Percentiles rank a stretch among this genome's conserved stretches.
Conservation (phyloP, 2,329 filamentous ascomycete genomes). For the Xylaria sp. region DNA sequence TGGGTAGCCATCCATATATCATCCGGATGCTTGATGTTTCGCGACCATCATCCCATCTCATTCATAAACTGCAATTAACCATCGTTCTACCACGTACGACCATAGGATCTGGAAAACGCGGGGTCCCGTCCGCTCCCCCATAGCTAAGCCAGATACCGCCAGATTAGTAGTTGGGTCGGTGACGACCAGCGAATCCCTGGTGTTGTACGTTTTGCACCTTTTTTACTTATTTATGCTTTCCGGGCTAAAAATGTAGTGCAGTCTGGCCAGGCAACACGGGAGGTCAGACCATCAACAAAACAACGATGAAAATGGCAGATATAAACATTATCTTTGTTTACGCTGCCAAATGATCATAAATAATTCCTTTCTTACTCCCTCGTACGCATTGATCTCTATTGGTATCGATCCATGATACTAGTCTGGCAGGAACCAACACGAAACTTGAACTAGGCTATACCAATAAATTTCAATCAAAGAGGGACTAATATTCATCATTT, state of each 20-base stretch:
- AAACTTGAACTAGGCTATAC: background rate
- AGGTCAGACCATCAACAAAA: background rate
- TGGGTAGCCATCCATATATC: background rate
- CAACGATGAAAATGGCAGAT: background rate
- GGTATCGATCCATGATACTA: background rate
- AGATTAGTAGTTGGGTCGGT: no score
- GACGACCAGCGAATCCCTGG: no score
- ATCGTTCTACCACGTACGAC: no score
- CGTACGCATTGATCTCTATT: background rate
- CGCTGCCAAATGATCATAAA: background rate
- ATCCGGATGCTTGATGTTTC: no score
- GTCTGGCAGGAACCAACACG: background rate
- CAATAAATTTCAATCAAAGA: background rate
- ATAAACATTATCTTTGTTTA: conserved; percentile 4
- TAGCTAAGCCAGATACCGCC: no score
- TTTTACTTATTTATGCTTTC: no score
- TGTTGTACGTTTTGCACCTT: no score
- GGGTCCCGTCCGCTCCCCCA: no score
- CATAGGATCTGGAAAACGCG: no score
- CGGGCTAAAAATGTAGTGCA: no score
- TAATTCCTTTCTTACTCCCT: background rate
- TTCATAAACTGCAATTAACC: no score
- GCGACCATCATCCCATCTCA: no score
- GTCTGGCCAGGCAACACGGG: background rate
- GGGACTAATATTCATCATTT: background rate